Percentiles rank a stretch among this genome's conserved stretches.
phyloP scores from a whole-genome alignment of 768 basidiomycete genomes.

The Pulveroboletus sp. region DNA sequence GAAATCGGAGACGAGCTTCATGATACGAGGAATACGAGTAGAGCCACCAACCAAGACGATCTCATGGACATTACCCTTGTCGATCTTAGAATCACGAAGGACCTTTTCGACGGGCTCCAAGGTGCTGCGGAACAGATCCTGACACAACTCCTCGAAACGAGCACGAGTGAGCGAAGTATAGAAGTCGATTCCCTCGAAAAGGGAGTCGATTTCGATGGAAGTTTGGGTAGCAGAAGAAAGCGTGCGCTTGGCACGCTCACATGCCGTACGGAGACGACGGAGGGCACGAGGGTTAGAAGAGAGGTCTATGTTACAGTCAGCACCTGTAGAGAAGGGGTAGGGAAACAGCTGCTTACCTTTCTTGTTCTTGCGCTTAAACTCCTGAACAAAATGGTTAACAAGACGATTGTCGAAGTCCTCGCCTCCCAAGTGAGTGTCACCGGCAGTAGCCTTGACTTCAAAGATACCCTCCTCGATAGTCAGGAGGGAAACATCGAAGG shows the following conservation, averaged over 20 bases:
- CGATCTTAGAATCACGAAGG: constrained; percentile 95
- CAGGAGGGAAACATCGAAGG: constrained; percentile 94
- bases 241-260: constrained; percentile 97
- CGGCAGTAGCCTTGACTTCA: constrained; percentile 96
- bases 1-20: constrained; percentile 97
- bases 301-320: constrained; percentile 50
- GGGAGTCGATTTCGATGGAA: constrained; percentile 96
- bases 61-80: constrained; percentile 93
- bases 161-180: constrained; percentile 98
- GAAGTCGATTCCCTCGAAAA: constrained; percentile 97
- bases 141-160: constrained; percentile 94
- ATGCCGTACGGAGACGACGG: constrained; percentile 94
- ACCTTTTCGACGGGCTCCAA: constrained; percentile 98
- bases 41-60: constrained; percentile 98
- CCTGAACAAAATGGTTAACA: constrained; percentile 93
- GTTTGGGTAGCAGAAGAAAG: constrained; percentile 96
- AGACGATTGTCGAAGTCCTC: constrained; percentile 98
- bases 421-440: constrained; percentile 97
- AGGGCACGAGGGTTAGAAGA: constrained; percentile 91
- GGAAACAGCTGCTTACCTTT: constrained; percentile 49
- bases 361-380: constrained; percentile 98
- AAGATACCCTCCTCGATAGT: constrained; percentile 98
- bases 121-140: constrained; percentile 91
- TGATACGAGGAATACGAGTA: constrained; percentile 95
- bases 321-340: background rate